Evolutionary conservation across 2,329 filamentous ascomycete species (phyloP).

Genomic region (Cladosporium oxysporum): DNA sequence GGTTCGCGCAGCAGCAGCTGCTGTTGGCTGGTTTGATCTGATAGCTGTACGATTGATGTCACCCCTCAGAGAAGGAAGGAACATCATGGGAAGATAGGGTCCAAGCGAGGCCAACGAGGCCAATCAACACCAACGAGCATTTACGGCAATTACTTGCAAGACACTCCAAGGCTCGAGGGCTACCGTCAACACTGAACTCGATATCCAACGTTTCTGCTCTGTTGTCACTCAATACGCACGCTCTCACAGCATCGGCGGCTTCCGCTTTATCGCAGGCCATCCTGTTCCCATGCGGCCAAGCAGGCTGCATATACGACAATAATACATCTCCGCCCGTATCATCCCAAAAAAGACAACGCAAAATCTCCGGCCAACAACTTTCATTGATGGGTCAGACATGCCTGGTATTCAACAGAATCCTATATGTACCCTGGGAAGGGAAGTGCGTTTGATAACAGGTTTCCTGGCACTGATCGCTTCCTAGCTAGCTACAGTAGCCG

Average conservation of each 20-base stretch:
- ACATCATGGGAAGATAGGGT: no score
- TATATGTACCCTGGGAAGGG: background rate
- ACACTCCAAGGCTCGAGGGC: background rate
- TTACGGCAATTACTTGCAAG: background rate
- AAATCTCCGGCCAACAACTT: background rate
- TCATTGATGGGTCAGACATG: background rate
- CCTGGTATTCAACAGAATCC: background rate
- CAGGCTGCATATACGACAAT: background rate
- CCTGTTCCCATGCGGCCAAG: background rate
- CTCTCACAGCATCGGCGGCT: background rate
- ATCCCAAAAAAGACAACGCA: background rate
- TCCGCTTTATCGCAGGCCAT: background rate
- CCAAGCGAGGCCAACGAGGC: background rate
- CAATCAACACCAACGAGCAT: background rate
- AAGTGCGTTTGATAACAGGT: background rate
- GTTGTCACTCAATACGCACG: background rate
- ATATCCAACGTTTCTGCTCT: background rate
- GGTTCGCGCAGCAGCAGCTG: background rate
- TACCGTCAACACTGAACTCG: background rate
- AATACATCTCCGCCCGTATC: background rate
- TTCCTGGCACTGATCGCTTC: background rate
- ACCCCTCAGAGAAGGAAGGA: background rate
- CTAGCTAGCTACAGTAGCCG: no score
- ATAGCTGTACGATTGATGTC: constrained; percentile 9
- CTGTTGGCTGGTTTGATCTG: constrained; percentile 1